Evolutionary conservation across 192 early-diverging fungal species (phyloP), one percentile per base, ranked within the genome.

Genomic region (Pilobolus umbonatus): DNA sequence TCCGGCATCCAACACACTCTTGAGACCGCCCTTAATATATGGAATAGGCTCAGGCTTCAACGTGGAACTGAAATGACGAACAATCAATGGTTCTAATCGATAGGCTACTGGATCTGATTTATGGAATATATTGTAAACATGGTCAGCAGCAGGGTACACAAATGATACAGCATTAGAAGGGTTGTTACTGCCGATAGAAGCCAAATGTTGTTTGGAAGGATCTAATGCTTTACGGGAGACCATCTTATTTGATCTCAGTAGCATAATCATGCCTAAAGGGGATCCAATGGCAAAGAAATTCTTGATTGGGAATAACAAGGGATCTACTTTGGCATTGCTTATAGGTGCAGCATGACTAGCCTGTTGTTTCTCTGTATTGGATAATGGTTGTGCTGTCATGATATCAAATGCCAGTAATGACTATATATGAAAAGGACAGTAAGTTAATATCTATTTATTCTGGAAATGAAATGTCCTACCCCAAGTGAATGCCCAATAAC

Each of bases 91-190:
- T 57, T 93, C 82, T 29, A 87, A 64, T 15, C 87, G 74, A 65
- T 88, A 85, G 3, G 88, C 86, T 5, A 90, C 84, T n/a, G 88
- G 88, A 67, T 88, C 86, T 21, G 67, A 60, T 46, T 67, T 82
- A 65, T 88, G 85, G 62, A 88, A 94, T 19, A 94, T 80, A 67
- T 94, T 94, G 74, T 90, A 94, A 7, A 92, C 8, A n/a, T 84
- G 83, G 29, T 80, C 78, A 24, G 78, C 79, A 12, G 81, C 81
- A 10, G 91, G 91, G 51, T 80, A 75, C 24, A 76, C 73, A 29
- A 71, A 70, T 1, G 70, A 72, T 10, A 67, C 46, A 0, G 57
- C 45, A 9, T 31, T 19, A 21, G 43, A 32, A 5, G 19, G 19
- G 19, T 31, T 12, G 15, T 35, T 4, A 25, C 38, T 54, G 21